Conservation (phyloP, 345 rosid species). For the Orychophragmus violaceus region DNA sequence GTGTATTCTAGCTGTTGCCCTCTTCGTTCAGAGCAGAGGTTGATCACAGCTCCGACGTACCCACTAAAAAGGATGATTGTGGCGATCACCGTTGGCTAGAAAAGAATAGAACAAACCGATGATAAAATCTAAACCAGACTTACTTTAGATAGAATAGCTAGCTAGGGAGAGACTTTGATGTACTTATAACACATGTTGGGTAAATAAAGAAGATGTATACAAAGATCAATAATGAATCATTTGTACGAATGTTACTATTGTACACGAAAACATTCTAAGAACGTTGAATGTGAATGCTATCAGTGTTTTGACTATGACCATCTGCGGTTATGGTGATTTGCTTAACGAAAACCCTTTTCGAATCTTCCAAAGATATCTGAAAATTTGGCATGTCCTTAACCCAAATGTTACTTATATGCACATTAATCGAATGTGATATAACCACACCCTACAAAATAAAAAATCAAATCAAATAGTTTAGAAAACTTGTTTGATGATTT, state of each 20-base stretch:
- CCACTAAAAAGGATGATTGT: constrained; percentile 94
- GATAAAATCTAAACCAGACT: too few relatives aligned
- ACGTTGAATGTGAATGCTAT: constrained; percentile 49
- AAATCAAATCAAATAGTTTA: background rate
- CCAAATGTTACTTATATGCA: constrained; percentile 28
- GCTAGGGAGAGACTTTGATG: background rate
- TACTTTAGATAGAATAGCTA: too few relatives aligned
- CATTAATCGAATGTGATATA: constrained; percentile 30
- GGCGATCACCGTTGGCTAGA: constrained; percentile 86
- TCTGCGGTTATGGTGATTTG: constrained; percentile 37
- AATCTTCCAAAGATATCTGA: constrained; percentile 37
- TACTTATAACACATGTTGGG: background rate
- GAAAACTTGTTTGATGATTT: background rate
- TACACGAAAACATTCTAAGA: constrained; percentile 20
- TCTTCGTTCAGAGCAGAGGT: constrained; percentile 86
- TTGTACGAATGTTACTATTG: constrained; percentile 32
- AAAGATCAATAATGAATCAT: constrained; percentile 2
- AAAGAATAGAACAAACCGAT: too few relatives aligned
- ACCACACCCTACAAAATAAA: constrained; percentile 28
- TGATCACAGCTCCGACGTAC: constrained; percentile 89
- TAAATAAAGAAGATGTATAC: background rate
- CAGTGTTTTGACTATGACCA: constrained; percentile 46
- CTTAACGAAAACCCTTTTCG: constrained; percentile 12
- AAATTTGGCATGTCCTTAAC: constrained; percentile 43
- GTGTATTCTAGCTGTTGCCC: constrained; percentile 93